Percentiles rank a stretch among this genome's conserved stretches.
Conservation (phyloP, 345 rosid species). For the Draba incana region DNA sequence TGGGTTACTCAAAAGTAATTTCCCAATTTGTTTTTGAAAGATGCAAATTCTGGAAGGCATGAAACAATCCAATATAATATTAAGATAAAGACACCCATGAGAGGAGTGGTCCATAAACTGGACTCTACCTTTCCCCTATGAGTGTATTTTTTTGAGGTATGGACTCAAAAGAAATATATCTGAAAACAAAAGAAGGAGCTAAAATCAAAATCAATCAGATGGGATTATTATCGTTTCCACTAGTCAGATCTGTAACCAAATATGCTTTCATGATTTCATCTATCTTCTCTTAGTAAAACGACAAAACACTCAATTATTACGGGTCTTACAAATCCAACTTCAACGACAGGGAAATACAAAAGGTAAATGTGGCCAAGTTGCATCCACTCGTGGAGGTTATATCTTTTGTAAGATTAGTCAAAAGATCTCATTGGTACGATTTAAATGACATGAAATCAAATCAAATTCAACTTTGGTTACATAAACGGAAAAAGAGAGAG, state of each 20-base stretch:
- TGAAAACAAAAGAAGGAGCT: slow-evolving; percentile 12
- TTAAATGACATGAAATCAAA: not conserved
- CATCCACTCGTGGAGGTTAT: not conserved
- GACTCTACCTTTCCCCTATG: not conserved
- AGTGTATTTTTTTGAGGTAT: not conserved
- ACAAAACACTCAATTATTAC: slow-evolving; percentile 11
- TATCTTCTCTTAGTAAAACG: slow-evolving; percentile 13
- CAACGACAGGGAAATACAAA: not conserved
- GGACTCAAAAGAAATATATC: not conserved
- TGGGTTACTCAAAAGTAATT: not conserved
- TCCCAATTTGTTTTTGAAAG: not conserved
- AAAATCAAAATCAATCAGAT: slow-evolving; percentile 32
- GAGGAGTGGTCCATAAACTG: slow-evolving; percentile 12
- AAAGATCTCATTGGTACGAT: not conserved
- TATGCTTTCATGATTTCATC: slow-evolving; percentile 20
- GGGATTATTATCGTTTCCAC: slow-evolving; percentile 20
- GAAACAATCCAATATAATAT: not conserved
- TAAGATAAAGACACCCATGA: slow-evolving; percentile 9
- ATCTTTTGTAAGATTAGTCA: not conserved
- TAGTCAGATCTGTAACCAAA: slow-evolving; percentile 15
- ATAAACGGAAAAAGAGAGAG: not conserved
- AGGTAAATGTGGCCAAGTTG: not conserved
- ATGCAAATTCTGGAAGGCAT: not conserved
- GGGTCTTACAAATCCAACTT: not conserved
- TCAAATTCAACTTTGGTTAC: not conserved